phyloP scores from a whole-genome alignment of 2,329 filamentous ascomycete species.

The Pseudogymnoascus sp. region DNA sequence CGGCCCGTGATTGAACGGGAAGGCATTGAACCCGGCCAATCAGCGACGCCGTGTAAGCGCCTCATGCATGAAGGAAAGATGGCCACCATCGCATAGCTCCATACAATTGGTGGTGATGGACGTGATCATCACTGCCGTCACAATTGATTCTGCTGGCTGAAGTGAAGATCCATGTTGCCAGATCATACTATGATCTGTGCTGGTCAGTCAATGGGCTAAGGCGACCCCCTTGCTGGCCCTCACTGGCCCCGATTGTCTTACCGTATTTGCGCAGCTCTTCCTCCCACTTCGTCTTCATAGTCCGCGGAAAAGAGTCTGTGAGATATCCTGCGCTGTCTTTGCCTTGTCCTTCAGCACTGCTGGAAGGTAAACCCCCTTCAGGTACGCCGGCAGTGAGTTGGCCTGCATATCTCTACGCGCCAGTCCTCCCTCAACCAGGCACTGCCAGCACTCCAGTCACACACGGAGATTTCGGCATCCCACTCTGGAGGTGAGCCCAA shows the following conservation, averaged over 20 bases:
- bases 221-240: not conserved
- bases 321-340: not conserved
- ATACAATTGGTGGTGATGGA: conserved; percentile 4
- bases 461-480: not conserved
- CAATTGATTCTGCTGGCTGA: not conserved
- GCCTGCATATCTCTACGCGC: conserved; percentile 3
- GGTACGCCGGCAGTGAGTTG: not conserved
- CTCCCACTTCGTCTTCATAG: not conserved
- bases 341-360: not conserved
- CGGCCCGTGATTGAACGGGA: conserved; percentile 5
- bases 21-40: not conserved
- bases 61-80: not conserved
- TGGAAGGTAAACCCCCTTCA: not conserved
- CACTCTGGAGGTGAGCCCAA: not conserved
- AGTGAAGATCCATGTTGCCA: conserved; percentile 1
- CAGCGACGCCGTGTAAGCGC: conserved; percentile 1
- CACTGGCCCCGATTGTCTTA: not conserved
- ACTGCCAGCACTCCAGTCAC: conserved; percentile 1
- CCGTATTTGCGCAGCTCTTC: not conserved
- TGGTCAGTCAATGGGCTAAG: conserved; percentile 3
- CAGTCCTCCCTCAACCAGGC: not conserved
- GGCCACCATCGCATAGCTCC: not conserved
- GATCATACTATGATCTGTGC: conserved; percentile 4
- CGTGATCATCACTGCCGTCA: not conserved
- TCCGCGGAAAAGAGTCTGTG: not conserved